These are phyloP conservation scores for Thraustotheca clavata DNA, from an alignment of 352 stramenopile genomes.

Conservation along the genomic window DNA sequence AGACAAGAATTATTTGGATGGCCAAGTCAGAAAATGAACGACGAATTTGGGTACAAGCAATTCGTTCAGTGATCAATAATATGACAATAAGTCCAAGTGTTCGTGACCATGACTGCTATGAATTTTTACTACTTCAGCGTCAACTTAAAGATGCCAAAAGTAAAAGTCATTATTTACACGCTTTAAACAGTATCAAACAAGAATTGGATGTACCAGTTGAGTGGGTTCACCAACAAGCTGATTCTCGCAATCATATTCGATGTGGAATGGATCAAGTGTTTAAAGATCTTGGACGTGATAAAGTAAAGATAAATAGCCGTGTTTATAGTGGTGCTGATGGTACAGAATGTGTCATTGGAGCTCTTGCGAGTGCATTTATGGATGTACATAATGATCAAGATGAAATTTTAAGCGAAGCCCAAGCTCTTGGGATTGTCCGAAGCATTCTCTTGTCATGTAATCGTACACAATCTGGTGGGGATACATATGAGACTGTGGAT, in stretches of 20 bases:
- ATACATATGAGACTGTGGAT: conserved; percentile 21
- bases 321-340: conserved; percentile 13
- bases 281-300: conserved; percentile 18
- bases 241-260: neutral
- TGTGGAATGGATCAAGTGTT: conserved; percentile 21
- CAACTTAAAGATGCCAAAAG: neutral
- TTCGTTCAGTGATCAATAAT: conserved; percentile 7
- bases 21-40: conserved; percentile 15
- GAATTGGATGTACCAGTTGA: conserved; percentile 10
- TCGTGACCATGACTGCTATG: conserved; percentile 10
- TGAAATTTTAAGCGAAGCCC: conserved; percentile 1
- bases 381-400: conserved; percentile 1
- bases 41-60: conserved; percentile 16
- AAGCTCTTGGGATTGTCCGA: conserved; percentile 4
- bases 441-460: conserved; percentile 14
- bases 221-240: conserved; percentile 7
- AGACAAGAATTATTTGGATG: conserved; percentile 14
- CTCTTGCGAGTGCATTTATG: conserved; percentile 7
- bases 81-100: neutral
- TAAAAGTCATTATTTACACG: neutral
- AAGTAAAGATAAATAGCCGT: conserved; percentile 10
- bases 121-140: neutral
- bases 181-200: neutral
- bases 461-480: conserved; percentile 16
- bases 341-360: conserved; percentile 6